Evolutionary conservation across 495 filamentous ascomycete species (phyloP).

Genomic region (Neurospora sp.): DNA sequence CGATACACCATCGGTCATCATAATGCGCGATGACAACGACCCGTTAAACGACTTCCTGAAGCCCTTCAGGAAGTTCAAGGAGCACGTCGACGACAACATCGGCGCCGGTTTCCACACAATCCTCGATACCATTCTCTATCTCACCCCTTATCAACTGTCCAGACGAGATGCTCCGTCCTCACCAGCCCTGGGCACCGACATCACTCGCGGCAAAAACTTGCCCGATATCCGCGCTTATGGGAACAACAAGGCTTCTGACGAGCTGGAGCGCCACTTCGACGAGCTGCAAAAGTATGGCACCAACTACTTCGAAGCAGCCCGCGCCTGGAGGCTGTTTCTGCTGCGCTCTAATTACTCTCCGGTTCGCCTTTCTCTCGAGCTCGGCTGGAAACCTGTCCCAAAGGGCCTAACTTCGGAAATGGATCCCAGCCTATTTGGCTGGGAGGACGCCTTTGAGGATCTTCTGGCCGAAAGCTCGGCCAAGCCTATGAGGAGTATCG

Average conservation of each 20-base stretch:
- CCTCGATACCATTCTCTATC: constrained; percentile 1
- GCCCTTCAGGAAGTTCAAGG: constrained; percentile 35
- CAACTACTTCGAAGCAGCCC: constrained; percentile 1
- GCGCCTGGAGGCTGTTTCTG: constrained; percentile 12
- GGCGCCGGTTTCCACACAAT: constrained; percentile 25
- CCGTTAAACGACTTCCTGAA: constrained; percentile 13
- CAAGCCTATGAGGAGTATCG: constrained; percentile 5
- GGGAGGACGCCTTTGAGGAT: constrained; percentile 34
- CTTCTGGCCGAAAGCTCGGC: constrained; percentile 23
- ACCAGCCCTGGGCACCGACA: not conserved
- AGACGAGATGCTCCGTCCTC: not conserved
- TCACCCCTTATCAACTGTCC: not conserved
- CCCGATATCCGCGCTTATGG: not conserved
- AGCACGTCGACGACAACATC: constrained; percentile 31
- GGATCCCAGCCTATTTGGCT: constrained; percentile 20
- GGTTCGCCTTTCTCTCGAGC: constrained; percentile 16
- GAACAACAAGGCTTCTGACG: not conserved
- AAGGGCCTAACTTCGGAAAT: constrained; percentile 12
- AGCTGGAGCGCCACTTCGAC: constrained; percentile 4
- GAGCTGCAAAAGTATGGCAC: constrained; percentile 1
- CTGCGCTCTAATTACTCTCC: constrained; percentile 26
- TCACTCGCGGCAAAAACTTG: not conserved
- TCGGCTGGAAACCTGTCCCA: constrained; percentile 16
- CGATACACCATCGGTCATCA: not conserved
- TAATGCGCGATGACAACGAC: not conserved